Base-by-base conservation (phyloP, 495 filamentous ascomycete genomes). In the Neurospora sp. region DNA sequence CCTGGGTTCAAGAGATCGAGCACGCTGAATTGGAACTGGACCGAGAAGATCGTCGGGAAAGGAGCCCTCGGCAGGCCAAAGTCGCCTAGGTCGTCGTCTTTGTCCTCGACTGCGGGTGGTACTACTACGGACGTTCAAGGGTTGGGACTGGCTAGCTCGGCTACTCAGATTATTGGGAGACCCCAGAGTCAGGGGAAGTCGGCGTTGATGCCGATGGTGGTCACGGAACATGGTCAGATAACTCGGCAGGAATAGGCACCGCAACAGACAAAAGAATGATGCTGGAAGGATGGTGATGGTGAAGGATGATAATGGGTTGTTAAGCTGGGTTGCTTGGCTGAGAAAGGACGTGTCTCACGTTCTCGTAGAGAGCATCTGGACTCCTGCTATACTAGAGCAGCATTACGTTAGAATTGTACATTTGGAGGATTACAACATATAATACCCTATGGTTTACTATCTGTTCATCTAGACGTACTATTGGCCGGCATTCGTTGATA, bases 11-110 rank as follows among this genome's bases (percentile, higher is more conserved):
- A 71, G 31, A 76, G 74, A 60, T 4, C 70, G 5, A 78, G 78
- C 39, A 73, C 77, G 42, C 41, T 77, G 18, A 79, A 74, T 40
- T 88, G 87, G 87, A 88, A 86, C 77, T 89, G 87, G 87, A 85
- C 86, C 3, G 86, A 89, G 76, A 86, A 86, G 73, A 87, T 89
- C 75, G 87, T 85, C 0, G 87, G 87, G 0, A 86, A 84, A 73
- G 82, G 84, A n/a, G 80, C 72, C 27, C 54, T 66, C 54, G 37
- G 37, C 12, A 71, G 37, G 69, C 69, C 69, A 38, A 71, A 44
- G 31, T 71, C 69, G 31, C 69, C 69, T 38, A 71, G 39, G 69
- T 71, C 70, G 70, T 44, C 70, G 20, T 35, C 54, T 16, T 16
- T 20, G 42, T n/a, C 42, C 42, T 20, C 42, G 42, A 46, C 42